Percentiles rank a stretch among this genome's conserved stretches.
phyloP scores from a whole-genome alignment of 2,329 filamentous ascomycete genomes.

The Claviceps sp. region DNA sequence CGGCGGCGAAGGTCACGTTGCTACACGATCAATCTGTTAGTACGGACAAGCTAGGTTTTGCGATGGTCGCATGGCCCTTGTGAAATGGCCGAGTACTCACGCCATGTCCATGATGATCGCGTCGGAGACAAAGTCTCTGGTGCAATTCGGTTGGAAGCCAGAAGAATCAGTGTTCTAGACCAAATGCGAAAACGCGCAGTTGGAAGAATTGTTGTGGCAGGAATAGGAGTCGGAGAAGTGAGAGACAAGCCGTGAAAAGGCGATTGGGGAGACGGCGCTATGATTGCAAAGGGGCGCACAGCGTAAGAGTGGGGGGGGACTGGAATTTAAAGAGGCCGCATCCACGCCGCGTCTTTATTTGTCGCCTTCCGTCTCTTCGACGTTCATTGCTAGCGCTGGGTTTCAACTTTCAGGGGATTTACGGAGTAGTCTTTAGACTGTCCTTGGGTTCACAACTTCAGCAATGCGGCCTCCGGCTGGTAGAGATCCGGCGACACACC shows the following conservation, averaged over 20 bases:
- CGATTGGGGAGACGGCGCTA: background rate
- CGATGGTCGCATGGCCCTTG: background rate
- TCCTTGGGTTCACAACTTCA: too few species aligned
- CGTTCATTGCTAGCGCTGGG: background rate
- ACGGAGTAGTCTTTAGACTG: too few species aligned
- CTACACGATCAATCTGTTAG: constrained; percentile 19
- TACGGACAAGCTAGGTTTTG: background rate
- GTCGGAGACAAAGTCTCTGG: background rate
- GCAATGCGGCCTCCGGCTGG: background rate
- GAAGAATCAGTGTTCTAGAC: background rate
- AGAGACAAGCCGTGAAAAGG: background rate
- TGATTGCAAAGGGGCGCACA: background rate
- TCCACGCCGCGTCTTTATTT: background rate
- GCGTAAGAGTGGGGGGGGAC: background rate
- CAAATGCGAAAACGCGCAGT: background rate
- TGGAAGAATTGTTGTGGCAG: background rate
- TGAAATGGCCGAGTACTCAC: constrained; percentile 11
- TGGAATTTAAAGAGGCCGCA: constrained; percentile 6
- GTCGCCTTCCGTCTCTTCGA: background rate
- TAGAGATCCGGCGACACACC: background rate
- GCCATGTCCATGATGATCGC: constrained; percentile 20
- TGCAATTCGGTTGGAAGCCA: background rate
- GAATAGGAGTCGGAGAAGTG: background rate
- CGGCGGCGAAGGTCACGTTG: constrained; percentile 35
- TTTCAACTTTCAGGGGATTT: constrained; percentile 2